A percentile compares a stretch with the other conserved stretches of the same genome.
phyloP scores from a whole-genome alignment of 495 filamentous ascomycete species.

The Podospora sp. region DNA sequence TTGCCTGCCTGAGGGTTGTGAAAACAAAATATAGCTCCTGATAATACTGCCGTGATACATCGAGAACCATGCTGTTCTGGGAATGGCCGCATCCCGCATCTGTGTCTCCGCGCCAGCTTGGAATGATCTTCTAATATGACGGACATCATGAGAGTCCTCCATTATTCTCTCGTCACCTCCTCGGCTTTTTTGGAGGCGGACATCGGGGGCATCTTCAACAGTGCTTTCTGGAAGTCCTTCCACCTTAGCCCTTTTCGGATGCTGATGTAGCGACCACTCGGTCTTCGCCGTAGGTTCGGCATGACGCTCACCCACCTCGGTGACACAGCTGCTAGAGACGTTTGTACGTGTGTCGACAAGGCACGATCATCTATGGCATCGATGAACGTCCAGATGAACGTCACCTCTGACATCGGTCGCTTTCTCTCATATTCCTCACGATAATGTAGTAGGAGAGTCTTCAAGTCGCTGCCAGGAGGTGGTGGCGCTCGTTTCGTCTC shows the following conservation, averaged over 20 bases:
- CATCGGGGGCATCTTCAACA: constrained; percentile 1
- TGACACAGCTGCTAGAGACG: constrained; percentile 20
- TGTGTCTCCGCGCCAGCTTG: no score
- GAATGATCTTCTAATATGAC: no score
- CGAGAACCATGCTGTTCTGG: no score
- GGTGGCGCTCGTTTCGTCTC: constrained; percentile 2
- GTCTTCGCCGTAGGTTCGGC: constrained; percentile 8
- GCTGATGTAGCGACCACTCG: constrained; percentile 14
- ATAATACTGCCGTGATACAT: no score
- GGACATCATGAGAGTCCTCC: no score
- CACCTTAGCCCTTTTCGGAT: constrained; percentile 28
- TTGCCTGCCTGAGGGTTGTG: no score
- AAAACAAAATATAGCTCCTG: no score
- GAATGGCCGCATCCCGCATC: no score
- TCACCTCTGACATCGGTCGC: constrained; percentile 27
- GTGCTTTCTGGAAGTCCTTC: constrained; percentile 22
- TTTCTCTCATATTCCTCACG: constrained; percentile 24
- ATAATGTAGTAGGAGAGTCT: constrained; percentile 24
- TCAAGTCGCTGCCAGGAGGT: constrained; percentile 17
- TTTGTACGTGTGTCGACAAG: constrained; percentile 30
- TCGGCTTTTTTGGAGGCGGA: background rate
- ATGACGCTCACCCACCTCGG: constrained; percentile 20
- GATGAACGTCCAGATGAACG: constrained; percentile 34
- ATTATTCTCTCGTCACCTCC: no score
- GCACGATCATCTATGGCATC: constrained; percentile 23